These are phyloP conservation scores for California macrophylla DNA, from an alignment of 441 rosid species.

Conservation along the genomic window DNA sequence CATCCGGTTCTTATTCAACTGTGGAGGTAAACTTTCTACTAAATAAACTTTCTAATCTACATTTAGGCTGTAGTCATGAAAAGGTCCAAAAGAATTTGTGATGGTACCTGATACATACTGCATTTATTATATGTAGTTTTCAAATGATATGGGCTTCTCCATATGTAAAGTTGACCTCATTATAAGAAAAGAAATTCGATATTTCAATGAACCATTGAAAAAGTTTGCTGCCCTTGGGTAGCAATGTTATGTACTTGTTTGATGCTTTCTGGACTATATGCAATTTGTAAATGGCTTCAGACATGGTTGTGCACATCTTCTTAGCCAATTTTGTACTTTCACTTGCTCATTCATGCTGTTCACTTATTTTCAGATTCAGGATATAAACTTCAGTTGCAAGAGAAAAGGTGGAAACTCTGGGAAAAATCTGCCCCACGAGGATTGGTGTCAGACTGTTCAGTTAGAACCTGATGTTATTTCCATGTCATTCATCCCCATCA, in stretches of 20 bases:
- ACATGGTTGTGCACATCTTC: neutral
- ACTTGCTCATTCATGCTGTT: neutral
- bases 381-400: constrained; percentile 49
- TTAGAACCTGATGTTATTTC: constrained; percentile 83
- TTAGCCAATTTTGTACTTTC: neutral
- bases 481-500: constrained; percentile 81
- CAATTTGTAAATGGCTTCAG: neutral
- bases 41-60: neutral
- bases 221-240: neutral
- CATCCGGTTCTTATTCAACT: neutral
- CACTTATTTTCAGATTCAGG: constrained; percentile 36
- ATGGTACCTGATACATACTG: neutral
- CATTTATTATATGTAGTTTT: neutral
- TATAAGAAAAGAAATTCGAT: neutral
- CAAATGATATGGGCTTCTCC: neutral
- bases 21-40: neutral
- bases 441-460: constrained; percentile 83
- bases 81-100: neutral
- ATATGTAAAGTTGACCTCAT: neutral
- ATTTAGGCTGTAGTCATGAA: neutral
- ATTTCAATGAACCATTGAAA: neutral
- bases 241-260: neutral
- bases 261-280: neutral
- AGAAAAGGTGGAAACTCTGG: constrained; percentile 75
- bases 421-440: constrained; percentile 51